A percentile compares a stretch with the other conserved stretches of the same genome.
These are phyloP conservation scores for Suillus weaverae DNA, from an alignment of 768 basidiomycete genomes.

Conservation along the genomic window DNA sequence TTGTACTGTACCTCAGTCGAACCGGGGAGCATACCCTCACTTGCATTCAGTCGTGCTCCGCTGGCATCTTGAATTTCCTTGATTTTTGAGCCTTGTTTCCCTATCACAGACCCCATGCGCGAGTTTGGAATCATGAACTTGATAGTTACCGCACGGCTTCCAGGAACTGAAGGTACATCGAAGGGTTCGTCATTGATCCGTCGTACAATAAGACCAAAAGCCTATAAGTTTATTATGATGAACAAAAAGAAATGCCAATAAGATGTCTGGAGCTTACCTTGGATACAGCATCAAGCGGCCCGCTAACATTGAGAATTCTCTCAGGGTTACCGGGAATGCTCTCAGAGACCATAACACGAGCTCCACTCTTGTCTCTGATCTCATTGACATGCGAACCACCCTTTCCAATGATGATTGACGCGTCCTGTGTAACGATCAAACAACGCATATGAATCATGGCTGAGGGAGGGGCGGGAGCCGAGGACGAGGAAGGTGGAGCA, in stretches of 20 bases:
- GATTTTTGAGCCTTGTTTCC: constrained; percentile 96
- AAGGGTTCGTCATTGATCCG: constrained; percentile 99
- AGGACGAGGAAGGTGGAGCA: constrained; percentile 49
- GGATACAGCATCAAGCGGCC: constrained; percentile 95
- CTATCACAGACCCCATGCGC: constrained; percentile 98
- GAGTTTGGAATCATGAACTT: constrained; percentile 99
- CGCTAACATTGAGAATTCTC: constrained; percentile 94
- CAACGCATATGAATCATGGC: constrained; percentile 96
- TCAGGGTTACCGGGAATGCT: constrained; percentile 99
- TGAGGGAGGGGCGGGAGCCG: constrained; percentile 55
- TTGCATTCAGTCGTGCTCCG: constrained; percentile 93
- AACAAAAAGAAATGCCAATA: constrained; percentile 3
- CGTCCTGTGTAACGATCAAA: constrained; percentile 98
- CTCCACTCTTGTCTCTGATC: constrained; percentile 96
- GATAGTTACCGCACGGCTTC: constrained; percentile 97
- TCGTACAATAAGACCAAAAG: constrained; percentile 97
- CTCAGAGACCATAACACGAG: constrained; percentile 95
- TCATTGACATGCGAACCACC: constrained; percentile 96
- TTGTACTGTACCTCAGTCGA: constrained; percentile 84
- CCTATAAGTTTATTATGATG: constrained; percentile 46
- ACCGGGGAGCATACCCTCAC: constrained; percentile 97
- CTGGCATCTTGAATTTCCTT: constrained; percentile 99
- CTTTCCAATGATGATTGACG: constrained; percentile 98
- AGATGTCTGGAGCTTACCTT: constrained; percentile 61
- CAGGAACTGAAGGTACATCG: constrained; percentile 95